phyloP scores from a whole-genome alignment of 305 asterid species.

The Plantago lanceolata region DNA sequence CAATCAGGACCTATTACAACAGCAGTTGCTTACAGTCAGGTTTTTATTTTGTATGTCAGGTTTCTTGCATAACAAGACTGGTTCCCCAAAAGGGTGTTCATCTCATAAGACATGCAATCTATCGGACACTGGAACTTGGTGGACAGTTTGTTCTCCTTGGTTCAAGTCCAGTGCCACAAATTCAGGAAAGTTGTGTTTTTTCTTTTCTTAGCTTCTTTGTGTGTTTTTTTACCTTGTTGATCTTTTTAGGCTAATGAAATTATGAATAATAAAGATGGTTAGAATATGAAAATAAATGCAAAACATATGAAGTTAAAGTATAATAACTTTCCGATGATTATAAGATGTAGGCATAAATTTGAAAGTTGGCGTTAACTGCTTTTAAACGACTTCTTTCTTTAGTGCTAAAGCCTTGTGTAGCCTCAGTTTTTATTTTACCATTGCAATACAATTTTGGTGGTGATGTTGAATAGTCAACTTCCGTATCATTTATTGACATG shows the following conservation, averaged over 20 bases:
- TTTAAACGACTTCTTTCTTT: background rate
- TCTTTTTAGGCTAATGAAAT: background rate
- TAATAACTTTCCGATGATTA: background rate
- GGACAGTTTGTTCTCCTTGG: constrained; percentile 98
- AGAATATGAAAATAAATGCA: constrained; percentile 13
- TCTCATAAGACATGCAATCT: constrained; percentile 92
- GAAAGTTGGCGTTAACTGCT: too few relatives aligned
- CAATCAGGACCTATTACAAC: background rate
- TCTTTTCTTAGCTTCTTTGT: constrained; percentile 4
- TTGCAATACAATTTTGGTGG: background rate
- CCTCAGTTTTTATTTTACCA: background rate
- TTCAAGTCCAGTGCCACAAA: constrained; percentile 88
- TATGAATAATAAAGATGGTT: background rate
- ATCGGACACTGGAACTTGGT: constrained; percentile 79
- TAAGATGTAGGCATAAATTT: background rate
- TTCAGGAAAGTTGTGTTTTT: constrained; percentile 53
- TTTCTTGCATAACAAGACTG: constrained; percentile 94
- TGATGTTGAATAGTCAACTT: constrained; percentile 1
- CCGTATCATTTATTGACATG: constrained; percentile 20
- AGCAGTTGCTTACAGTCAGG: constrained; percentile 14
- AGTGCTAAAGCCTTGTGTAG: background rate
- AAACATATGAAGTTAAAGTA: background rate
- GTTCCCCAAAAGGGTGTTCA: constrained; percentile 98
- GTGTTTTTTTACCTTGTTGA: constrained; percentile 16
- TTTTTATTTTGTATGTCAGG: constrained; percentile 38